Percentiles rank a stretch among this genome's conserved stretches.
Evolutionary conservation across 2,329 filamentous ascomycete species (phyloP).

Genomic region (Alternaria atra): DNA sequence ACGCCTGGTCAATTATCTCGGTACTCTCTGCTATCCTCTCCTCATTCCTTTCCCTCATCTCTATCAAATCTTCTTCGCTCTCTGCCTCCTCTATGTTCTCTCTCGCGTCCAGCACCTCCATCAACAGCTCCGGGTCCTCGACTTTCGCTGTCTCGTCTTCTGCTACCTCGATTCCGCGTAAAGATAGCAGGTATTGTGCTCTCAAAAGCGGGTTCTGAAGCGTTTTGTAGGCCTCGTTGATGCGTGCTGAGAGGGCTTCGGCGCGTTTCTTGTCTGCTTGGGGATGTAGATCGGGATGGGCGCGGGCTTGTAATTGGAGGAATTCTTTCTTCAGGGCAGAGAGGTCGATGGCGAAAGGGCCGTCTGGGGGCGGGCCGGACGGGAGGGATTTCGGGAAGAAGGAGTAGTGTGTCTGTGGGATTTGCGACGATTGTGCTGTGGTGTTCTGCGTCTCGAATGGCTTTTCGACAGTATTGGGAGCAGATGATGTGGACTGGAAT

Average conservation of each 20-base stretch:
- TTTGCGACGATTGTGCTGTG: conserved; percentile 4
- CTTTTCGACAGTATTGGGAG: conserved; percentile 22
- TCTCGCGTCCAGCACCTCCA: conserved; percentile 78
- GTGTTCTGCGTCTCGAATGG: conserved; percentile 23
- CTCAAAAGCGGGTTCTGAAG: conserved; percentile 78
- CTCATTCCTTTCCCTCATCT: conserved; percentile 72
- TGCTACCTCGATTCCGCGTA: conserved; percentile 78
- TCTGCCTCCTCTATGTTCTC: conserved; percentile 67
- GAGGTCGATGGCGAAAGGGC: conserved; percentile 78
- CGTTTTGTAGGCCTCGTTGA: conserved; percentile 93
- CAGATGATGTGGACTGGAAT: conserved; percentile 33
- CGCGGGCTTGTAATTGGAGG: conserved; percentile 78
- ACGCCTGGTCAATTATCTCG: conserved; percentile 68
- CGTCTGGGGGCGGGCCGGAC: conserved; percentile 76
- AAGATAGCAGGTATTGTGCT: conserved; percentile 84
- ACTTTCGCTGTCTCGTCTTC: conserved; percentile 79
- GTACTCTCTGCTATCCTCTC: conserved; percentile 71
- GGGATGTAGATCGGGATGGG: conserved; percentile 75
- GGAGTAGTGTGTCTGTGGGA: conserved; percentile 74
- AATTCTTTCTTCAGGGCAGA: conserved; percentile 82
- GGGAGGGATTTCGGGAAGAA: conserved; percentile 87
- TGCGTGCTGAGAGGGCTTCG: conserved; percentile 79
- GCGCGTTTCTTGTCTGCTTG: conserved; percentile 66
- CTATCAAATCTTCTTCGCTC: conserved; percentile 69
- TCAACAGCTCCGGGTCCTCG: conserved; percentile 75